phyloP scores from a whole-genome alignment of 2,329 filamentous ascomycete genomes.

The Colletotrichum sp. region DNA sequence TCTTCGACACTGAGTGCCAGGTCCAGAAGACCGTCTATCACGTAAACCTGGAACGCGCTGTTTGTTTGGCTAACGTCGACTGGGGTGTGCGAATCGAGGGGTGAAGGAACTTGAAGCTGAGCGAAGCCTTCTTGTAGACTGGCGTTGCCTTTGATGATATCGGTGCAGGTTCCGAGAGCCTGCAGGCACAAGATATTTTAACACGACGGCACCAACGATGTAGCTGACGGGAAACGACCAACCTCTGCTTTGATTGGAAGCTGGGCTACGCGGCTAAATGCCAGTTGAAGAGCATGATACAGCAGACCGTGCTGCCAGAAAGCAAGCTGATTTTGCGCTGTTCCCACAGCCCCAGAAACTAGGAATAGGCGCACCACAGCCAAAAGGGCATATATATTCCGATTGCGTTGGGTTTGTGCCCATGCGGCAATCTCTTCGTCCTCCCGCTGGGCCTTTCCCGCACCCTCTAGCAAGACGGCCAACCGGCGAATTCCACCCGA shows the following conservation, averaged over 20 bases:
- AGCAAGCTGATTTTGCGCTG: conserved; percentile 80
- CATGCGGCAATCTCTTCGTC: conserved; percentile 71
- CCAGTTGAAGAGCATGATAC: conserved; percentile 79
- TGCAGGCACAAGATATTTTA: conserved; percentile 33
- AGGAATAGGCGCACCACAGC: conserved; percentile 88
- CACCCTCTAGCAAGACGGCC: conserved; percentile 68
- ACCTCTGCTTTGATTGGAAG: conserved; percentile 83
- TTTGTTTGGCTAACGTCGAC: conserved; percentile 48
- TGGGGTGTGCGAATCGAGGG: conserved; percentile 47
- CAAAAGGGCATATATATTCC: conserved; percentile 89
- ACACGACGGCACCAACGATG: neutral
- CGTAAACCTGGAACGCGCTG: conserved; percentile 72
- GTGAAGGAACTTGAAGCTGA: conserved; percentile 76
- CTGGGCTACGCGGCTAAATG: conserved; percentile 76
- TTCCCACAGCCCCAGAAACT: conserved; percentile 78
- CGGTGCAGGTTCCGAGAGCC: conserved; percentile 84
- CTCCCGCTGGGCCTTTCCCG: conserved; percentile 56
- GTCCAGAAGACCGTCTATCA: conserved; percentile 92
- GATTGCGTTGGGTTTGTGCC: conserved; percentile 79
- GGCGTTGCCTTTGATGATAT: conserved; percentile 83
- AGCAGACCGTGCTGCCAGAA: conserved; percentile 86
- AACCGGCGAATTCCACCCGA: conserved; percentile 81
- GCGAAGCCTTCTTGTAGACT: conserved; percentile 88
- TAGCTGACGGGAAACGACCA: conserved; percentile 25
- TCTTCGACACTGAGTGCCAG: conserved; percentile 73